Percentiles rank a stretch among this genome's conserved stretches.
Conservation (phyloP, 2,329 filamentous ascomycete genomes). For the Xylariaceae sp. region DNA sequence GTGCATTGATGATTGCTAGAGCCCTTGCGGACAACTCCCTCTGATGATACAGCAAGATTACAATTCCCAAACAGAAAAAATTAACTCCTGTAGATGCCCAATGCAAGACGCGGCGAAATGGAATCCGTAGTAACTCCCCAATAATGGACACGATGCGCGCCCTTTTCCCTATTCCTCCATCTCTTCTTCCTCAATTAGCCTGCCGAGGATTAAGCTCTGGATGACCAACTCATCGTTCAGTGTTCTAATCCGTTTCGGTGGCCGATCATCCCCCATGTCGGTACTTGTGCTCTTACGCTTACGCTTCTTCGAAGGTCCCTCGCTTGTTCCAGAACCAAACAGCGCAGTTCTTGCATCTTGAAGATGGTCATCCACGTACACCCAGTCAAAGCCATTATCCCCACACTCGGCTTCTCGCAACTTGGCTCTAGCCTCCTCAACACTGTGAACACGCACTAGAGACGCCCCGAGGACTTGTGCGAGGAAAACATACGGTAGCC, state of each 20-base stretch:
- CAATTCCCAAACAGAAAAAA: background rate
- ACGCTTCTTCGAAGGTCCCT: conserved; percentile 50
- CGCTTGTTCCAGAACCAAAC: conserved; percentile 43
- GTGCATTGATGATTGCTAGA: background rate
- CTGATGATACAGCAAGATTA: conserved; percentile 6
- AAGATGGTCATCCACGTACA: conserved; percentile 74
- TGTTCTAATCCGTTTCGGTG: conserved; percentile 65
- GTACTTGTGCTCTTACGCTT: conserved; percentile 47
- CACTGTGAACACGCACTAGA: conserved; percentile 69
- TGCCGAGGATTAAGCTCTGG: conserved; percentile 89
- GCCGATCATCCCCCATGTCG: conserved; percentile 43
- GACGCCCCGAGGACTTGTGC: conserved; percentile 78
- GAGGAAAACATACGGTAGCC: conserved; percentile 79
- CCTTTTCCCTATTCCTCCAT: conserved; percentile 37
- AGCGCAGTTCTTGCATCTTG: conserved; percentile 61
- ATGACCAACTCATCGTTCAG: conserved; percentile 87
- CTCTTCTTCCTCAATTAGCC: conserved; percentile 71
- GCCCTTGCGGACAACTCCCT: background rate
- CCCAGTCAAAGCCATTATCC: conserved; percentile 70
- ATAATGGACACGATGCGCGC: background rate
- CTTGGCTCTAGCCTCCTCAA: conserved; percentile 68
- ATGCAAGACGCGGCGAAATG: conserved; percentile 27
- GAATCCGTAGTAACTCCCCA: conserved; percentile 13
- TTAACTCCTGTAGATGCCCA: conserved; percentile 20
- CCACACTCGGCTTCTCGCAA: conserved; percentile 59